Percentiles rank a stretch among this genome's conserved stretches.
phyloP scores from a whole-genome alignment of 1,139 yeast genomes.

The Spathaspora jeffriesii region DNA sequence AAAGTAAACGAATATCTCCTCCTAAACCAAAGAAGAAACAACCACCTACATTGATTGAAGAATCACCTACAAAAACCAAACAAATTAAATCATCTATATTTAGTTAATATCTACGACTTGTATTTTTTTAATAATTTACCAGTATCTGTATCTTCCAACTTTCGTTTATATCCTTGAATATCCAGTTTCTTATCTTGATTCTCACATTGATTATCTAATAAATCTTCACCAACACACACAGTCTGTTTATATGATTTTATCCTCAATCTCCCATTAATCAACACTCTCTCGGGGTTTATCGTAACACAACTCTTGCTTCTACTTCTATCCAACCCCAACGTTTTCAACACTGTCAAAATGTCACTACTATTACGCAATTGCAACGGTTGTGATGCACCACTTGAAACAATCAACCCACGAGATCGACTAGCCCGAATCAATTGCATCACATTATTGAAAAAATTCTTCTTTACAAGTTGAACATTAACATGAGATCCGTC shows the following conservation, averaged over 20 bases:
- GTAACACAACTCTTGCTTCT: conserved; percentile 63
- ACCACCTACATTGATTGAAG: conserved; percentile 3
- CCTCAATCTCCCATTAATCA: conserved; percentile 73
- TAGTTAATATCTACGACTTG: conserved; percentile 15
- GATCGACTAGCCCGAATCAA: conserved; percentile 82
- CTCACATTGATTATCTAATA: conserved; percentile 27
- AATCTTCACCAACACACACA: conserved; percentile 14
- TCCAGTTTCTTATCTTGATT: conserved; percentile 23
- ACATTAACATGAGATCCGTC: conserved; percentile 12
- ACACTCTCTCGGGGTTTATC: conserved; percentile 59
- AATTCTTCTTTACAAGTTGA: conserved; percentile 47
- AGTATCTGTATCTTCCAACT: conserved; percentile 23
- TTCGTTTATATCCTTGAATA: conserved; percentile 24
- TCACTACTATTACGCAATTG: conserved; percentile 70
- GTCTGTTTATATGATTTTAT: conserved; percentile 71
- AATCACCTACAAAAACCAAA: conserved; percentile 20
- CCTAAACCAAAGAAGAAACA: conserved; percentile 8
- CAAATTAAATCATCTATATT: conserved; percentile 34
- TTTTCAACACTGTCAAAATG: conserved; percentile 60
- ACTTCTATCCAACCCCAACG: conserved; percentile 70
- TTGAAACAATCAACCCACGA: conserved; percentile 75
- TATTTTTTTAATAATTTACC: conserved; percentile 28
- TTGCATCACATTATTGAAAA: conserved; percentile 72
- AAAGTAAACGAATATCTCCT: conserved; percentile 14
- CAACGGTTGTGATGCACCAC: conserved; percentile 67